Base-by-base conservation (phyloP, 148 eudicot genomes). In the Linanthus parryae region DNA sequence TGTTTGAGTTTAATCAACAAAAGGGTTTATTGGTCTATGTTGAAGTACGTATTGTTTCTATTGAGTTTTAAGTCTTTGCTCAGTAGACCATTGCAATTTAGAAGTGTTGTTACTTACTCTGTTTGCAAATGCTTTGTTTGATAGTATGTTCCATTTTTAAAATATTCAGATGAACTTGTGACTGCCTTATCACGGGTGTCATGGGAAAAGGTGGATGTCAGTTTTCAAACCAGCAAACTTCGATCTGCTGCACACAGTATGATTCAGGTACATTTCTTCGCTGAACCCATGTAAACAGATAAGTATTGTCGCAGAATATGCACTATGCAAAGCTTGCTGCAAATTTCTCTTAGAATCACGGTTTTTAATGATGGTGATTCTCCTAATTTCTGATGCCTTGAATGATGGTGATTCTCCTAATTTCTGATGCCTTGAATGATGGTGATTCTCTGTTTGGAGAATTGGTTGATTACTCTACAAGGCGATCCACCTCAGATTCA, bases 121-220 rank as follows among this genome's bases (percentile, higher is more conserved):
- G 31, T 48, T 40, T 20, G 43, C 21, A 24, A 44, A 24, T 29
- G 22, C 28, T 8, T 53, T 10, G 23, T 19, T 59, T 23, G 34
- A 35, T 52, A 24, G 13, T 13, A 21, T 28, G 42, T 50, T 44
- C 19, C 45, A 21, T 62, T 71, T 81, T 51, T n/a, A n/a, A n/a
- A n/a, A n/a, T n/a, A n/a, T n/a, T n/a, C n/a, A 94, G 99, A 94
- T 75, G 91, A 94, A 64, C 73, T 94, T 28, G 83, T 88, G 51
- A 78, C 69, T 34, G 91, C 82, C 52, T 73, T 94, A 34, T 80
- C 96, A 51, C 80, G 80, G 21, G 75, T 88, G 15, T 68, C 96
- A 29, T 94, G 99, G 99, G 99, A 94, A 63, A 94, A 94, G 70
- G 77, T 94, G 40, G 99, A 94, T 46, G 99, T 94, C 66, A 94